Conservation (phyloP, 192 early-diverging fungal genomes). For the Coemansia sp. region DNA sequence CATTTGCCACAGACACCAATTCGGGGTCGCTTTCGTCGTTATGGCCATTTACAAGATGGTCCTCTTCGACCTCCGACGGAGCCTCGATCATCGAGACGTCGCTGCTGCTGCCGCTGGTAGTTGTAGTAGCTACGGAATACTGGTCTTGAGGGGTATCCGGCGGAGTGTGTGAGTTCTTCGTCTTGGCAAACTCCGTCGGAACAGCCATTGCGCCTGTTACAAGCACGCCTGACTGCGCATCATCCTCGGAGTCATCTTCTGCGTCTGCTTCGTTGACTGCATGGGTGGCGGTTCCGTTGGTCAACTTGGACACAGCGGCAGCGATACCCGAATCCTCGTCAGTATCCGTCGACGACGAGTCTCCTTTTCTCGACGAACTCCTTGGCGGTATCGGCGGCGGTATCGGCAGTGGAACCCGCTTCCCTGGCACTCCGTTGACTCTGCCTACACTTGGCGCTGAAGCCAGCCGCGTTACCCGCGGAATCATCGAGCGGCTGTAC, state of each 20-base stretch:
- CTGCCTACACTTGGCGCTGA: background rate
- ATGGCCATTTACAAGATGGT: too few relatives aligned
- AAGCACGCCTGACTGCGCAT: too few relatives aligned
- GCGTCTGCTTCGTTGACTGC: background rate
- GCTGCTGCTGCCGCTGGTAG: background rate
- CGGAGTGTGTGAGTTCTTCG: too few relatives aligned
- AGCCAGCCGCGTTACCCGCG: background rate
- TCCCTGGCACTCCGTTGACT: background rate
- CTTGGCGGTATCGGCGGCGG: background rate
- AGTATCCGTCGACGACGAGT: constrained; percentile 15
- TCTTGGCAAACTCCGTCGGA: background rate
- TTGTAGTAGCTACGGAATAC: too few relatives aligned
- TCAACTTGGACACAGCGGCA: constrained; percentile 19
- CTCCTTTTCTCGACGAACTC: background rate
- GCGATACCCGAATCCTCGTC: constrained; percentile 45
- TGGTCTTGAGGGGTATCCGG: too few relatives aligned
- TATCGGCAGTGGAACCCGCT: background rate
- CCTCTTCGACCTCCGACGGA: background rate
- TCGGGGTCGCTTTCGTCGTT: background rate
- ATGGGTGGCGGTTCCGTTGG: background rate
- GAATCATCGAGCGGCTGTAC: background rate
- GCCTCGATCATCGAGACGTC: constrained; percentile 1
- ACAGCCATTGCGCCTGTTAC: background rate
- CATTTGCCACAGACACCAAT: background rate
- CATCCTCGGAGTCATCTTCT: background rate